Evolutionary conservation across 2,329 filamentous ascomycete genomes (phyloP), one percentile per base, ranked within the genome.

Genomic region (Alternaria rosae): DNA sequence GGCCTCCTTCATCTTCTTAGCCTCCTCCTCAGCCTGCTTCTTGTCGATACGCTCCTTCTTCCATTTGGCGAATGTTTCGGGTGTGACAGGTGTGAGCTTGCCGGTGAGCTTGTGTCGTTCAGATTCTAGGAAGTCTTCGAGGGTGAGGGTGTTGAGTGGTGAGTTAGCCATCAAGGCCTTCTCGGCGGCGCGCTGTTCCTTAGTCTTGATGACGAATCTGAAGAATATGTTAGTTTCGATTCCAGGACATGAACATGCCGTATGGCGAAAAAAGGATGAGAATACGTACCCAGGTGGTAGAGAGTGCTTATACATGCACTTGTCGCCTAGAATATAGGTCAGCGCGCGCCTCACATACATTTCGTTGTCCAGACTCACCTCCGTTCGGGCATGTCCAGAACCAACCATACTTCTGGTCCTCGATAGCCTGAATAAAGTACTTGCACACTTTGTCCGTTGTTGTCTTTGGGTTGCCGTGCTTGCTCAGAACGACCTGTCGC

Each of bases 401-500:
- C 95, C 95, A 99, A 66, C 95, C 95, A 75, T 99, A 99, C 82
- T 98, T 99, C 74, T 93, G 92, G 77, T 99, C 95, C 82, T 99
- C 95, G 66, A 99, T 95, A 25, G 95, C 95, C 70, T 94, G 90
- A 78, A 98, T 95, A 79, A 99, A 99, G 85, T 84, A 97, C 82
- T 98, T 99, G 92, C 95, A 99, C 70, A 99, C 95, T 83, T 98
- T 99, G 78, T 99, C 95, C 48, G 95, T 99, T 6, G 92, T 92
- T 21, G 94, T 97, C 78, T 91, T 89, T 63, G 97, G 95, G 81
- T 99, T 99, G 54, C 95, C 95, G 81, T 99, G 97, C 84, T 99
- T 99, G 74, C 92, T 96, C 78, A 96, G 73, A 23, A 99, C 93
- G 35, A 99, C 95, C 58, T 90, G 91, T 72, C 92, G 88, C 73